Evolutionary conservation across 2,329 filamentous ascomycete genomes (phyloP), one percentile per base, ranked within the genome.

Genomic region (Penicillium psychrosexuale): DNA sequence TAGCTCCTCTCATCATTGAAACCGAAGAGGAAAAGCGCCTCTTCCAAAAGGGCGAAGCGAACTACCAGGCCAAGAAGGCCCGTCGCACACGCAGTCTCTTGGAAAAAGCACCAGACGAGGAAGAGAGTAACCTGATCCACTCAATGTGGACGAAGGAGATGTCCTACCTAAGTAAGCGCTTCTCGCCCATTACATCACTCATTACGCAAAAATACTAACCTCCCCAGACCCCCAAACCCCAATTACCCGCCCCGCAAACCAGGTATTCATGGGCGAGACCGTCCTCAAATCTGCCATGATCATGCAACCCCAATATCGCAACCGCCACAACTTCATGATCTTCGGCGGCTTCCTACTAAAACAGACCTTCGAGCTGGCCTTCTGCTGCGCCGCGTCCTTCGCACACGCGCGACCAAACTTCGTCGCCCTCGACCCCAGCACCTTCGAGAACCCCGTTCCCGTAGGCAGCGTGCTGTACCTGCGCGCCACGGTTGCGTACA

Each of bases 331-430:
- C 64, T 88, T 88, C 70, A 89, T 90, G 87, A 89, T 91, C 51
- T 91, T 90, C 64, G 88, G 88, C 48, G 88, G 88, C 13, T 90
- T 87, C 68, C 80, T 90, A 11, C 77, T 91, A 11, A 88, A 89
- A 67, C 84, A 88, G 66, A 88, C 86, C 0, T 90, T 90, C 64
- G 88, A 91, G 72, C 79, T 90, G 7, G 87, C 88, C 1, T 91
- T 90, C 73, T 89, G 86, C 69, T 88, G 86, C 65, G 87, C 86
- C 0, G 86, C 87, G 1, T 84, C 84, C 8, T 89, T 89, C 66
- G 83, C 87, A 0, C 86, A 89, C 66, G 80, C 82, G 1, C 79
- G 87, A 3, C 87, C 87, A 1, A 87, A 84, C 15, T 90, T 90
- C 76, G 77, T 90, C 48, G 86, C 84, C 8, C 82, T 90, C 33